Evolutionary conservation across 1,284 basidiomycete genomes (phyloP).

Genomic region (Trichosporon ovoides): DNA sequence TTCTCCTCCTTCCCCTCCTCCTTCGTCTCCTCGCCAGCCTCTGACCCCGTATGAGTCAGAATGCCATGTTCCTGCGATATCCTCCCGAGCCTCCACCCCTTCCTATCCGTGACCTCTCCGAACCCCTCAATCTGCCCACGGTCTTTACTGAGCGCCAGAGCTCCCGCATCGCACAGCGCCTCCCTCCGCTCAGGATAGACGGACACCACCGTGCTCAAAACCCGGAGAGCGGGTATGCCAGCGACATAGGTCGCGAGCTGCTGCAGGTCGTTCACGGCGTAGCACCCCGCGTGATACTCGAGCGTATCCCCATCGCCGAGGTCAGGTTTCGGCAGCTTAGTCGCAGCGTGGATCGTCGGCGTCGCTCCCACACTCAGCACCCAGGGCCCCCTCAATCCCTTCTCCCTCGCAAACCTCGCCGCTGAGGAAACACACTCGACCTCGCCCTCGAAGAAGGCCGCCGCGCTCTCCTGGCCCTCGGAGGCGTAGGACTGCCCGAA

Average conservation of each 20-base stretch:
- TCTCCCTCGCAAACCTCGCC: conserved; percentile 56
- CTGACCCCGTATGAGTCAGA: conserved; percentile 51
- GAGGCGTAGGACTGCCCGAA: conserved; percentile 64
- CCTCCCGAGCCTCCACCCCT: conserved; percentile 65
- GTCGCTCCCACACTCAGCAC: conserved; percentile 76
- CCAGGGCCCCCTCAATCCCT: conserved; percentile 52
- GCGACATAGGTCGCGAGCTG: conserved; percentile 66
- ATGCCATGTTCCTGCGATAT: conserved; percentile 77
- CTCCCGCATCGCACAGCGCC: conserved; percentile 70
- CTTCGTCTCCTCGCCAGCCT: too few relatives aligned
- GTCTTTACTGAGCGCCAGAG: conserved; percentile 79
- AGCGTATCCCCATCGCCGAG: conserved; percentile 52
- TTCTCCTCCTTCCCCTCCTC: neutral
- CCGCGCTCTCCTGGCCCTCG: conserved; percentile 59
- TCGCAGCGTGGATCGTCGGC: conserved; percentile 69
- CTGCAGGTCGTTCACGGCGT: conserved; percentile 76
- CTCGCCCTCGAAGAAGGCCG: conserved; percentile 64
- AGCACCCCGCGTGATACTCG: conserved; percentile 71
- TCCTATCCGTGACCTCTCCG: conserved; percentile 60
- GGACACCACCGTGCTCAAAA: conserved; percentile 68
- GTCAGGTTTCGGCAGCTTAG: neutral
- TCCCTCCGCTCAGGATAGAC: conserved; percentile 61
- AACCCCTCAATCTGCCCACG: conserved; percentile 65
- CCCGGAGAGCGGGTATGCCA: conserved; percentile 54
- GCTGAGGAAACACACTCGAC: conserved; percentile 65